Base-by-base conservation (phyloP, 1,284 basidiomycete genomes). In the Schizopora paradoxa region DNA sequence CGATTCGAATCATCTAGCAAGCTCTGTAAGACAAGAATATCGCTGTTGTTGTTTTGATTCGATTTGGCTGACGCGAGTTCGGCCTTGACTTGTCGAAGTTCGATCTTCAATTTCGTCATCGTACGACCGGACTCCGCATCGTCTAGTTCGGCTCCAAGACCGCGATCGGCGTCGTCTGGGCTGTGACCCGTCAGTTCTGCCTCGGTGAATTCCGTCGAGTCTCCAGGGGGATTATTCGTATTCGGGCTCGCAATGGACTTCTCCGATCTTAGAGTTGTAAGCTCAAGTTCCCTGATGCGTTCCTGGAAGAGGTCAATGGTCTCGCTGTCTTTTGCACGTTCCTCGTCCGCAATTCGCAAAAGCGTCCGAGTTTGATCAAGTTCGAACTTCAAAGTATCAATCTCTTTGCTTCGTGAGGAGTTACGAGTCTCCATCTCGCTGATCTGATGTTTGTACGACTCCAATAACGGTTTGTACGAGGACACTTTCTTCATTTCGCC, bases 381-480 rank as follows among this genome's bases (percentile, higher is more conserved):
- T 56, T 91, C 85, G 53, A 86, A 86, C 38, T 73, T 76, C 13
- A 90, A 66, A 1, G 75, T 71, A 47, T 91, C 84, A 19, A 81
- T 74, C 59, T 94, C 86, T 55, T 83, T 78, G 37, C 71, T 74
- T 35, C 80, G 79, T 13, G 72, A 57, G 0, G 82, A 77, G 28
- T 70, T 66, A 59, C 87, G 91, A 32, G 73, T 63, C 63, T 96
- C 91, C 14, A 96, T 73, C 6, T 89, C 82, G 11, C 79, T 71
- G 39, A 97, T 87, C 58, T 95, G 91, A 21, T 70, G 75, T 65
- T 92, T 94, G 72, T 96, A 96, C 3, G 87, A 89, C 54, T 97
- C 93, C 78, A 93, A 86, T 34, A 95, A 72, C 1, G 89, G 86
- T 63, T 90, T 93, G 69, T 88, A 91, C 1, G 84, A 80, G 0